These are phyloP conservation scores for Perilla frutescens DNA, from an alignment of 257 asterid genomes.

Conservation along the genomic window DNA sequence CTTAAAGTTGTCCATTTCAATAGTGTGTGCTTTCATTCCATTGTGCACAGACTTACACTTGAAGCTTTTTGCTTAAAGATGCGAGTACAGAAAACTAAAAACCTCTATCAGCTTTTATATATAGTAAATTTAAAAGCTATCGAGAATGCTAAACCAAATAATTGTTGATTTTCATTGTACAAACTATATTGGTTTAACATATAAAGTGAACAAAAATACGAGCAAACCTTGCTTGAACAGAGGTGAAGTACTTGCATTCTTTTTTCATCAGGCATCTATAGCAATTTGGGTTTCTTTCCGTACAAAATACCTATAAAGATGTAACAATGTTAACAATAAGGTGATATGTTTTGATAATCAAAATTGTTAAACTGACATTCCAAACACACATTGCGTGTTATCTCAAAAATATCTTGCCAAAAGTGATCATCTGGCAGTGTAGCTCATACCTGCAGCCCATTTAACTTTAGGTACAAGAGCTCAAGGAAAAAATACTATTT, in stretches of 20 bases:
- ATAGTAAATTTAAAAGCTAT: neutral
- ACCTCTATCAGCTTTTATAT: too few species aligned
- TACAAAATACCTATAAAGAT: constrained; percentile 29
- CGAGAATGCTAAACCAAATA: neutral
- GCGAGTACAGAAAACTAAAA: too few species aligned
- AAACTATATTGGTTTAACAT: neutral
- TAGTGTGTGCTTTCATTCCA: too few species aligned
- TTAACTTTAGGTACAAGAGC: too few species aligned
- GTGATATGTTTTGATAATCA: neutral
- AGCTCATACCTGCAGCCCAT: constrained; percentile 36
- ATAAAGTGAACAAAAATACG: neutral
- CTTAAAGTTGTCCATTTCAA: too few species aligned
- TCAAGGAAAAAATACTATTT: neutral
- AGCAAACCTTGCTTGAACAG: constrained; percentile 12
- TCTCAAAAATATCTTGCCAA: constrained; percentile 30
- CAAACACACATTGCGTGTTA: neutral
- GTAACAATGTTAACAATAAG: neutral
- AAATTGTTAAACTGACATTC: too few species aligned
- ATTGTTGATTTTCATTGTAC: neutral
- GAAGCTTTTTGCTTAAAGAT: constrained; percentile 40
- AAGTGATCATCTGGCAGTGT: constrained; percentile 38
- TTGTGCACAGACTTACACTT: constrained; percentile 39
- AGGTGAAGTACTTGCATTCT: constrained; percentile 35
- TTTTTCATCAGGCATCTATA: constrained; percentile 37
- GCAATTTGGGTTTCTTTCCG: constrained; percentile 39